Conservation (phyloP, 331 rosid genomes). For the Erythrophleum ivorense region DNA sequence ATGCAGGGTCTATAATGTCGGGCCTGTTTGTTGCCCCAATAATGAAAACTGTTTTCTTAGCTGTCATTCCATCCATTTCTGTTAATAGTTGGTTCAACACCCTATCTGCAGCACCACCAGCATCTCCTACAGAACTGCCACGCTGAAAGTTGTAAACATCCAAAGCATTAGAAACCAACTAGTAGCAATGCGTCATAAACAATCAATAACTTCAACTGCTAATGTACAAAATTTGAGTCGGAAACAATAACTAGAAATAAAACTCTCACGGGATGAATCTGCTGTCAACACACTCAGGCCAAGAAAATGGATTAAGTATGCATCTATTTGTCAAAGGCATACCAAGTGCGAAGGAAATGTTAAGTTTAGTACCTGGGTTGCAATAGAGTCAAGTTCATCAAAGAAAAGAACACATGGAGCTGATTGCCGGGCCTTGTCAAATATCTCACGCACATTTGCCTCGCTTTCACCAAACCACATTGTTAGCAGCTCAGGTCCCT, state of each 20-base stretch:
- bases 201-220: neutral
- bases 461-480: conserved; percentile 70
- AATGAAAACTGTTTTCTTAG: conserved; percentile 57
- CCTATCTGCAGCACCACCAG: conserved; percentile 62
- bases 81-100: conserved; percentile 60
- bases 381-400: conserved; percentile 62
- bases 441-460: conserved; percentile 62
- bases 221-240: neutral
- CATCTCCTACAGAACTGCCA: conserved; percentile 54
- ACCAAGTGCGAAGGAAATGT: neutral
- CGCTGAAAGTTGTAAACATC: conserved; percentile 41
- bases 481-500: conserved; percentile 60
- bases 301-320: neutral
- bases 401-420: conserved; percentile 66
- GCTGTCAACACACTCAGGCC: neutral
- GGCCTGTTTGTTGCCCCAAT: conserved; percentile 62
- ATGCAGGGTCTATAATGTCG: conserved; percentile 56
- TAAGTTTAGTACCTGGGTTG: conserved; percentile 51
- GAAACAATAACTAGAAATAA: neutral
- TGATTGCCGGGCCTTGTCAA: conserved; percentile 63
- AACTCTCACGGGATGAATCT: neutral
- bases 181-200: too few species aligned
- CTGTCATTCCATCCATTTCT: conserved; percentile 65
- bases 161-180: neutral
- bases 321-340: neutral